Conservation (phyloP, 441 rosid species). For the Gossypium lobatum region DNA sequence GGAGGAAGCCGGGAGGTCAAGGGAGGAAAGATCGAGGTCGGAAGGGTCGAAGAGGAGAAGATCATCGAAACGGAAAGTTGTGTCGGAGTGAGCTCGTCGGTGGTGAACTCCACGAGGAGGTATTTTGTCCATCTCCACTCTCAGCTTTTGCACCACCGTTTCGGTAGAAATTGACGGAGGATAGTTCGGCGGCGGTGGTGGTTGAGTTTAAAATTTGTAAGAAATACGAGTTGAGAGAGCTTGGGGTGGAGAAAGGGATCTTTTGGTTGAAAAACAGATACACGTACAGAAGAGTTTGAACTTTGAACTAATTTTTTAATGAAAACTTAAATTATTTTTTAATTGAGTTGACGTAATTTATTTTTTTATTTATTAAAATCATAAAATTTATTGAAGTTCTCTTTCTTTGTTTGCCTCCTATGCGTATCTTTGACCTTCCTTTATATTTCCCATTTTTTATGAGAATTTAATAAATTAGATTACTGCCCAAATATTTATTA, state of each 20-base stretch:
- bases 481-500: no score
- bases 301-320: neutral
- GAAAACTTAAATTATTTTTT: neutral
- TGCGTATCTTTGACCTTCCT: neutral
- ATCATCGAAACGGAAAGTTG: slow-evolving; percentile 84
- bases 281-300: neutral
- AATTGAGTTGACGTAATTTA: neutral
- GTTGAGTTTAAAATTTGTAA: neutral
- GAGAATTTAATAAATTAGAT: no score
- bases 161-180: neutral
- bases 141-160: slow-evolving; percentile 19
- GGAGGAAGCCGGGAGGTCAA: slow-evolving; percentile 58
- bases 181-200: neutral
- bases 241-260: neutral
- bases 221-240: neutral
- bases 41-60: slow-evolving; percentile 77
- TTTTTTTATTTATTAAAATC: neutral
- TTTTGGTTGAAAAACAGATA: neutral
- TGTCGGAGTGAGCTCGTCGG: slow-evolving; percentile 90
- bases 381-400: neutral
- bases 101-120: slow-evolving; percentile 67
- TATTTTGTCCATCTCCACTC: slow-evolving; percentile 63
- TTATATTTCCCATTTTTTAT: neutral
- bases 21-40: slow-evolving; percentile 76
- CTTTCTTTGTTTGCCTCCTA: neutral